A percentile compares a stretch with the other conserved stretches of the same genome.
phyloP scores from a whole-genome alignment of 2,329 filamentous ascomycete genomes.

The Botryotinia convoluta region DNA sequence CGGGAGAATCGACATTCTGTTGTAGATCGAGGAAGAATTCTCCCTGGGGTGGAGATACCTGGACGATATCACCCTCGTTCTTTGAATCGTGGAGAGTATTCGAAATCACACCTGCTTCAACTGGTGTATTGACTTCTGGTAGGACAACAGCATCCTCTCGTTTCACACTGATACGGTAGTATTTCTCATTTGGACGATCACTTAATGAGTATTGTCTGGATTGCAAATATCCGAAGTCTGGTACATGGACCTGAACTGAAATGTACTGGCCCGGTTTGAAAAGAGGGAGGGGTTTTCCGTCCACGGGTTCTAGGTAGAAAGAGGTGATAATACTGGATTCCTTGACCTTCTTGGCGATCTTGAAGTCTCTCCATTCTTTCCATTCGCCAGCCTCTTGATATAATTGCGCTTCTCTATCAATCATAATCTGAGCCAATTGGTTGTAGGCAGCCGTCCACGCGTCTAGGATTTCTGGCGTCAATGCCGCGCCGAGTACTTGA shows the following conservation, averaged over 20 bases:
- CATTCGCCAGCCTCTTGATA: conserved; percentile 52
- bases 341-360: conserved; percentile 57
- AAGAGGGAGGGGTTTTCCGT: conserved; percentile 54
- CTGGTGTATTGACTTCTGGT: neutral
- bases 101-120: conserved; percentile 13
- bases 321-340: conserved; percentile 64
- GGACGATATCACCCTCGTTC: conserved; percentile 50
- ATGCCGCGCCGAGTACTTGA: conserved; percentile 62
- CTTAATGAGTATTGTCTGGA: conserved; percentile 74
- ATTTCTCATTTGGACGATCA: conserved; percentile 50
- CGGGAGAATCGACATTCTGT: conserved; percentile 46
- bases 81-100: conserved; percentile 51
- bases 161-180: conserved; percentile 76
- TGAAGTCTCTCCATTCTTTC: conserved; percentile 51
- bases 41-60: conserved; percentile 55
- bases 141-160: conserved; percentile 44
- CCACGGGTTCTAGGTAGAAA: conserved; percentile 67
- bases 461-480: conserved; percentile 63
- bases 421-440: conserved; percentile 69
- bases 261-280: conserved; percentile 74
- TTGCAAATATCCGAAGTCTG: conserved; percentile 62
- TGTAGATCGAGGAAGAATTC: conserved; percentile 60
- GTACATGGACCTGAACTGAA: conserved; percentile 60
- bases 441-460: conserved; percentile 73
- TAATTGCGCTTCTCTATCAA: conserved; percentile 59